Evolutionary conservation across 2,329 filamentous ascomycete genomes (phyloP), one percentile per base, ranked within the genome.

Genomic region (Penicillium sp.): DNA sequence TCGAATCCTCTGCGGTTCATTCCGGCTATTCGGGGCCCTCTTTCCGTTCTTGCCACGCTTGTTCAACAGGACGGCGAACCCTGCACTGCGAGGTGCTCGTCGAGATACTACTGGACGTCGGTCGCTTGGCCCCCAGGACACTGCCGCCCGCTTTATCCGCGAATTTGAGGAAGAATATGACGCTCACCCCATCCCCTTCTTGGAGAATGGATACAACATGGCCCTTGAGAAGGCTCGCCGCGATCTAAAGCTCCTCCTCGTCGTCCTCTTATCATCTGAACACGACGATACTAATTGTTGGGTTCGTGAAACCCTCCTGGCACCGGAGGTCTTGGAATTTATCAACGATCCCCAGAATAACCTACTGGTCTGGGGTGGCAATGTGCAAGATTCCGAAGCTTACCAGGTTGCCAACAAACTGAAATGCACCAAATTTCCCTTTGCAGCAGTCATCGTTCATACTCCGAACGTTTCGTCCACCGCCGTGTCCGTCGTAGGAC

Each of bases 111-210:
- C 77, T 52, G 86, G 87, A 3, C 80, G 92, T 29, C 80, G 89
- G 58, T 81, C 89, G 59, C 74, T 96, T 37, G 87, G 87, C 64
- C 90, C 92, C 1, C 83, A 88, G 49, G 93, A 99, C 64, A 92
- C 89, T 0, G 90, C 92, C 0, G 85, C 88, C 22, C 80, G 93
- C 28, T 95, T 97, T 68, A 87, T 89, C 63, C 82, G 92, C 8
- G 91, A 97, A 61, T 95, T 99, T 58, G 90, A 95, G 62, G 93
- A 99, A 71, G 89, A 95, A 62, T 93, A 96, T 64, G 90, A 89
- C 0, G 72, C 77, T 14, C 64, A 73, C 40, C 52, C 65, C 4
- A 72, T 97, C 4, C 84, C 87, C 0, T 95, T 95, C 68, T 84
- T 86, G 58, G 91, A 96, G 64, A 87, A 87, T 43, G 90, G 92